These are phyloP conservation scores for Petunia hybrid DNA, from an alignment of 305 asterid genomes.

Conservation along the genomic window DNA sequence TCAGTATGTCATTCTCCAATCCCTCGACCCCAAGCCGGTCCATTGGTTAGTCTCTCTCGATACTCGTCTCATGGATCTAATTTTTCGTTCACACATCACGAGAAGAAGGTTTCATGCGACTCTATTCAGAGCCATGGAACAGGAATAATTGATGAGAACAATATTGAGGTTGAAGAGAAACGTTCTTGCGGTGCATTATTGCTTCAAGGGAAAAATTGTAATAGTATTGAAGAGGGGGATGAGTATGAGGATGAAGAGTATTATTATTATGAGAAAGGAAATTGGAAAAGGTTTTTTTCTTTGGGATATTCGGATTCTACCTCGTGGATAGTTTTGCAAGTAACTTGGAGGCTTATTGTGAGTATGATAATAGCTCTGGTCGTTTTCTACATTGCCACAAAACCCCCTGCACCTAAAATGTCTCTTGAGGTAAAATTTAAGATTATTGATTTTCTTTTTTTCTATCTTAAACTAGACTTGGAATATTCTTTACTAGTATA, in stretches of 20 bases:
- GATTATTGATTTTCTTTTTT: not conserved
- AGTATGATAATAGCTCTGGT: constrained; percentile 64
- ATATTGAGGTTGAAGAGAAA: not conserved
- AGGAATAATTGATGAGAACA: constrained; percentile 27
- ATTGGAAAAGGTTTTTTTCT: constrained; percentile 56
- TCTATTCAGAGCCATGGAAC: constrained; percentile 34
- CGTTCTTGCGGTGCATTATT: not conserved
- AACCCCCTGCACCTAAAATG: constrained; percentile 71
- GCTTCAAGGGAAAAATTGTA: not conserved
- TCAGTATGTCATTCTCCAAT: constrained; percentile 28
- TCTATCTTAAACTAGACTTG: not conserved
- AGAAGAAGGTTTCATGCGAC: constrained; percentile 42
- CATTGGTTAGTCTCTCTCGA: constrained; percentile 44
- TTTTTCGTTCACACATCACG: constrained; percentile 48
- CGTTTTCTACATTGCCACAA: constrained; percentile 70
- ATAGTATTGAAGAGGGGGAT: not conserved
- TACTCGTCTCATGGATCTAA: constrained; percentile 73
- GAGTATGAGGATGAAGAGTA: constrained; percentile 32
- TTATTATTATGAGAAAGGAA: constrained; percentile 28
- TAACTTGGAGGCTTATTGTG: constrained; percentile 70
- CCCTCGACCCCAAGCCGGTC: constrained; percentile 33
- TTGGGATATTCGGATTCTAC: constrained; percentile 59
- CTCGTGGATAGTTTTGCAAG: constrained; percentile 70
- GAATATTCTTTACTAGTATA: too few relatives aligned
- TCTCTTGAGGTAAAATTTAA: constrained; percentile 58